phyloP scores from a whole-genome alignment of 2,329 filamentous ascomycete genomes.

The Grosmannia clavigera region DNA sequence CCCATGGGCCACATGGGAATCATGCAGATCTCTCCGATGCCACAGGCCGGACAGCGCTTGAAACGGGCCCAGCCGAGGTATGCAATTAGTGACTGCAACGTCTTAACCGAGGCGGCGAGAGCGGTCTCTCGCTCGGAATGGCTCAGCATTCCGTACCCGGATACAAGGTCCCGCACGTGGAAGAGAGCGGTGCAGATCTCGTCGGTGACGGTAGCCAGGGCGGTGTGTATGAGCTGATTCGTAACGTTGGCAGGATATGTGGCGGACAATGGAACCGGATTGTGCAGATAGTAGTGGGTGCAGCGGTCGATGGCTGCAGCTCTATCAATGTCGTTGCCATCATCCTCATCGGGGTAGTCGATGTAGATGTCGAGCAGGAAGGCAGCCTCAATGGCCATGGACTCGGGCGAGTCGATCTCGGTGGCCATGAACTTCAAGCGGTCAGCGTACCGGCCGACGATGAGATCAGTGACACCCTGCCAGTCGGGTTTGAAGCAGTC shows the following conservation, averaged over 20 bases:
- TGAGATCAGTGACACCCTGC: constrained; percentile 1
- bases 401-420: neutral
- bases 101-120: neutral
- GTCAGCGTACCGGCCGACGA: constrained; percentile 1
- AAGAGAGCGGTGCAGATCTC: neutral
- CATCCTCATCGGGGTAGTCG: neutral
- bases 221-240: constrained; percentile 4
- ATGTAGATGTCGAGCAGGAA: neutral
- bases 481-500: neutral
- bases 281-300: neutral
- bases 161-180: neutral
- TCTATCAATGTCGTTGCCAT: neutral
- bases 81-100: neutral
- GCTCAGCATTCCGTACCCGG: neutral
- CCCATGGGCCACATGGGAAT: neutral
- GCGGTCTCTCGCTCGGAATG: neutral
- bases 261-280: neutral
- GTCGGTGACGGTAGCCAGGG: neutral
- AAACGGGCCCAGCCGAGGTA: constrained; percentile 5
- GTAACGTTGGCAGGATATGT: neutral
- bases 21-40: neutral
- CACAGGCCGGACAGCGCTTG: neutral
- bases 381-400: neutral
- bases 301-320: neutral
- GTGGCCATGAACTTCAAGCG: neutral